phyloP scores from a whole-genome alignment of 2,329 filamentous ascomycete genomes.

The Pseudohalonectria lignicola region DNA sequence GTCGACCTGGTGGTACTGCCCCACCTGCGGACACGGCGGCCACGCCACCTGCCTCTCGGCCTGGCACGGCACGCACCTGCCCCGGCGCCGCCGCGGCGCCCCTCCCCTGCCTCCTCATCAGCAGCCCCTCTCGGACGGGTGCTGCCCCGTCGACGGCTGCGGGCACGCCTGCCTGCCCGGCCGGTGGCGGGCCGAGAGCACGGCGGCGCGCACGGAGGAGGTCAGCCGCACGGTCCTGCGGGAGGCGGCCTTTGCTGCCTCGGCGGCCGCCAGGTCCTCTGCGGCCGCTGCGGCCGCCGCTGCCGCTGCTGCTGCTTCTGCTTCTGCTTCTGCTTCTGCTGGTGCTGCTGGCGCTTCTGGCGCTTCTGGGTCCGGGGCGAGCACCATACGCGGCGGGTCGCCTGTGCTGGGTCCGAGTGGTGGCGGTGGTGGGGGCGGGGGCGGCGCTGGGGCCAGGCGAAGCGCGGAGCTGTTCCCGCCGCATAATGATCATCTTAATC shows the following conservation, averaged over 20 bases:
- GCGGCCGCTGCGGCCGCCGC: no score
- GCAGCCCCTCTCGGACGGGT: constrained; percentile 36
- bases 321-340: no score
- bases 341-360: constrained; percentile 8
- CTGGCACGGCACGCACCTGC: constrained; percentile 33
- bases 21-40: constrained; percentile 50
- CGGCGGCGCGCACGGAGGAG: constrained; percentile 36
- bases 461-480: no score
- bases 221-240: constrained; percentile 30
- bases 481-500: background rate
- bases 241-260: constrained; percentile 4
- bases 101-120: no score
- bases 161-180: constrained; percentile 52
- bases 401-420: background rate
- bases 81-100: background rate
- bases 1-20: constrained; percentile 52
- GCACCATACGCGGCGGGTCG: constrained; percentile 3
- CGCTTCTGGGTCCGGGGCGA: constrained; percentile 1
- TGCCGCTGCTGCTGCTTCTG: no score
- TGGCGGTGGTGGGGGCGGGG: background rate
- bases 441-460: no score
- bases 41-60: constrained; percentile 47
- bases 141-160: constrained; percentile 54
- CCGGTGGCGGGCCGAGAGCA: constrained; percentile 37
- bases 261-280: background rate